Percentiles rank a stretch among this genome's conserved stretches.
Conservation (phyloP, 768 basidiomycete genomes). For the Agaricus bisporus region DNA sequence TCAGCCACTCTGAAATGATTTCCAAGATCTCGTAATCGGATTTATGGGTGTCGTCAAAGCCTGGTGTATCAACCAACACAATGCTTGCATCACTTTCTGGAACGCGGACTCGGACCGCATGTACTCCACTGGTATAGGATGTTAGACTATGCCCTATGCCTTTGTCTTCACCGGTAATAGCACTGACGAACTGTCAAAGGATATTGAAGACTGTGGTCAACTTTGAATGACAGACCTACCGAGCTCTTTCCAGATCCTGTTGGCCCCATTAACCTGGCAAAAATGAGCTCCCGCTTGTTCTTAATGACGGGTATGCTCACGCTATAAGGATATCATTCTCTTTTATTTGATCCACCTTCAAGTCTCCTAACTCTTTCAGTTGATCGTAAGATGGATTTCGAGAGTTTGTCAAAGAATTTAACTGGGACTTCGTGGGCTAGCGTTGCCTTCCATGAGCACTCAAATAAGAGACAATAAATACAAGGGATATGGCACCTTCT, state of each 20-base stretch:
- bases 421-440: background rate
- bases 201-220: background rate
- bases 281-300: background rate
- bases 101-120: background rate
- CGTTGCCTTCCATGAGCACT: background rate
- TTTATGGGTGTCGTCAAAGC: constrained; percentile 20
- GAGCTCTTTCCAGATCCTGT: constrained; percentile 16
- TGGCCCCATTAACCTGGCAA: constrained; percentile 10
- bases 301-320: background rate
- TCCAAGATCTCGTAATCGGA: constrained; percentile 18
- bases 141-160: constrained; percentile 24
- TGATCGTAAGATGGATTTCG: background rate
- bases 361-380: background rate
- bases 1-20: constrained; percentile 19
- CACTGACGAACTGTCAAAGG: constrained; percentile 27
- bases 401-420: background rate
- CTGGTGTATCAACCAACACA: constrained; percentile 22
- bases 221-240: background rate
- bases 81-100: background rate
- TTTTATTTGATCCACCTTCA: background rate
- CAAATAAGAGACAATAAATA: too few relatives aligned
- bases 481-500: background rate
- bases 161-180: constrained; percentile 21
- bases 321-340: background rate
- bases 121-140: constrained; percentile 27